These are phyloP conservation scores for Pterocarpus santalinus DNA, from an alignment of 306 rosid genomes.

Conservation along the genomic window DNA sequence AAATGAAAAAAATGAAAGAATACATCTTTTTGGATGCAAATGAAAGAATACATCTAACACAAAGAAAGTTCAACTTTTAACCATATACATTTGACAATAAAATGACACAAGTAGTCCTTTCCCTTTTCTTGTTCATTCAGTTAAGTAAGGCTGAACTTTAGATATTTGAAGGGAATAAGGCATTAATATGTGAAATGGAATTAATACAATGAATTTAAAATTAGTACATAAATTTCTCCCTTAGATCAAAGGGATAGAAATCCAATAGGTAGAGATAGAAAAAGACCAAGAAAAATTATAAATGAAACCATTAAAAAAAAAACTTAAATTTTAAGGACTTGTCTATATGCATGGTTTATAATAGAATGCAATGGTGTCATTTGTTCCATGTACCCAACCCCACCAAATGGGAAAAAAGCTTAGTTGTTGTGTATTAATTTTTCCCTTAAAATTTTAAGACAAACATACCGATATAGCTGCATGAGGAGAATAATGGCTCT, in stretches of 20 bases:
- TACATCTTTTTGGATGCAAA: neutral
- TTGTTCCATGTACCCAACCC: neutral
- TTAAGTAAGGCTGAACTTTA: neutral
- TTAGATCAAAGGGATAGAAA: neutral
- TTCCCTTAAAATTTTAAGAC: conserved; percentile 25
- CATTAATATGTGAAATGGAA: neutral
- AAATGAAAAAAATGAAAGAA: neutral
- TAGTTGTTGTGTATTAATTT: neutral
- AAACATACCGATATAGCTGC: conserved; percentile 7
- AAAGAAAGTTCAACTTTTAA: too few species aligned
- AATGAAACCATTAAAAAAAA: too few species aligned
- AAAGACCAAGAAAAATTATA: too few species aligned
- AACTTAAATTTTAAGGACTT: too few species aligned
- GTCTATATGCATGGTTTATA: too few species aligned
- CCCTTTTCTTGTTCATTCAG: neutral
- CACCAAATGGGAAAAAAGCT: neutral
- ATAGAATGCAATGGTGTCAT: neutral
- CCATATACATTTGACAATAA: too few species aligned
- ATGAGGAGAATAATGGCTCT: conserved; percentile 23
- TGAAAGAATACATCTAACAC: too few species aligned
- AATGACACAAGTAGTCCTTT: neutral
- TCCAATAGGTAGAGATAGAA: too few species aligned
- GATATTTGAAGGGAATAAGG: too few species aligned
- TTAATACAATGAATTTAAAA: conserved; percentile 9
- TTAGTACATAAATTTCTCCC: neutral